Conservation (phyloP, 2,329 filamentous ascomycete genomes). For the Scorias spongiosa region DNA sequence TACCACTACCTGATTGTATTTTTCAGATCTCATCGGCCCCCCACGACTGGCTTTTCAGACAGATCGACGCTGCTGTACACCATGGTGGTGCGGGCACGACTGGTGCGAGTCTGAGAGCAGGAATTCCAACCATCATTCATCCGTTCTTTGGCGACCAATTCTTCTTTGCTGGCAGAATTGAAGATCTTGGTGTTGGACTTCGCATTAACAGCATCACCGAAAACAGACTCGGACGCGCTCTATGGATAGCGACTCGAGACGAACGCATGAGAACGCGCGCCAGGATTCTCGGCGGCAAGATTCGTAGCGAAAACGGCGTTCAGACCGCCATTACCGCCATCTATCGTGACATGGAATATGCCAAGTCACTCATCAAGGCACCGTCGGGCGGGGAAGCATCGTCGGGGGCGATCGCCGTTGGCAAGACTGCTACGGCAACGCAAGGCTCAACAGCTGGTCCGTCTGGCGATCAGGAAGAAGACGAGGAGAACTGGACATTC, state of each 20-base stretch:
- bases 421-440: constrained; percentile 15
- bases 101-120: constrained; percentile 77
- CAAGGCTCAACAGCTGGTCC: constrained; percentile 9
- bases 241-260: constrained; percentile 85
- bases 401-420: neutral
- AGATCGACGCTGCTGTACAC: constrained; percentile 87
- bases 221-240: constrained; percentile 65
- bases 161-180: constrained; percentile 81
- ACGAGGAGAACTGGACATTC: constrained; percentile 59
- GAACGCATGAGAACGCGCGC: constrained; percentile 87
- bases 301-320: constrained; percentile 85
- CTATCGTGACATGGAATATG: constrained; percentile 90
- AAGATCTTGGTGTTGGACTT: constrained; percentile 85
- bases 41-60: constrained; percentile 90
- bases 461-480: constrained; percentile 11
- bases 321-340: constrained; percentile 78
- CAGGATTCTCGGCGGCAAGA: constrained; percentile 64
- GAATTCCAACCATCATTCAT: constrained; percentile 84
- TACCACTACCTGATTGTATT: constrained; percentile 64
- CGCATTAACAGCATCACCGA: constrained; percentile 80
- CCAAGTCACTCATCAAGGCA: constrained; percentile 65
- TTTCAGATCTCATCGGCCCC: constrained; percentile 79
- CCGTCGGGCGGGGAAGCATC: constrained; percentile 3
- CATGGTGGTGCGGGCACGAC: constrained; percentile 93
- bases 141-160: constrained; percentile 98